Evolutionary conservation across 768 basidiomycete genomes (phyloP).

Genomic region (Suillus plorans): DNA sequence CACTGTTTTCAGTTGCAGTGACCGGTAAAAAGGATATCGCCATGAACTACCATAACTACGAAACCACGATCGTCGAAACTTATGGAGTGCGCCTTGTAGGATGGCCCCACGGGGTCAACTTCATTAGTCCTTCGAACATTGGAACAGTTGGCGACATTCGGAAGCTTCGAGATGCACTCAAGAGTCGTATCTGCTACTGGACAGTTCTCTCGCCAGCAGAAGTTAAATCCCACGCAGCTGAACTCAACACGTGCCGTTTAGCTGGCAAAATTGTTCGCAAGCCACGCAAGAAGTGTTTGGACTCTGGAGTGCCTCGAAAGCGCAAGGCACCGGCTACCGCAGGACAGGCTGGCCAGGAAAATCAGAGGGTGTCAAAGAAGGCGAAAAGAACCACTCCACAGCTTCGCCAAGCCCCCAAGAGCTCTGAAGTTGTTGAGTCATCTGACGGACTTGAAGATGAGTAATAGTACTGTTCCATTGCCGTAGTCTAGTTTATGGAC

Average conservation of each 20-base stretch:
- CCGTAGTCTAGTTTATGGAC: no score
- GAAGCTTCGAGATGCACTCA: conserved; percentile 10
- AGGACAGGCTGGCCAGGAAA: background rate
- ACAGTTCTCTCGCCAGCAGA: background rate
- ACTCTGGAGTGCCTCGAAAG: conserved; percentile 1
- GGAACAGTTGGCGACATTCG: conserved; percentile 4
- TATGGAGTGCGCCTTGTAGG: conserved; percentile 15
- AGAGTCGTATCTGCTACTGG: conserved; percentile 6
- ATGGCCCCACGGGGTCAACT: conserved; percentile 14
- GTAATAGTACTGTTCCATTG: no score
- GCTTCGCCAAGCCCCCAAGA: background rate
- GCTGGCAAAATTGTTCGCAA: conserved; percentile 1
- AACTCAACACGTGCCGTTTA: background rate
- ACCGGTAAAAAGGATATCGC: background rate
- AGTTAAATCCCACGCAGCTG: background rate
- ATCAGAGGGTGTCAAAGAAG: background rate
- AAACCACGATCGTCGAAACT: conserved; percentile 11
- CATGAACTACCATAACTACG: conserved; percentile 21
- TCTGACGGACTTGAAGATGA: background rate
- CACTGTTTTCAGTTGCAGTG: conserved; percentile 3
- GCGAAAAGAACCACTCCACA: background rate
- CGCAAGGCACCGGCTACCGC: background rate
- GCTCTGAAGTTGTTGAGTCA: background rate
- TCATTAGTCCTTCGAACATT: conserved; percentile 10
- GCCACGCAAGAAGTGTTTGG: background rate